A percentile compares a stretch with the other conserved stretches of the same genome.
Evolutionary conservation across 2,329 filamentous ascomycete genomes (phyloP).

Genomic region (Aspergillus hortae): DNA sequence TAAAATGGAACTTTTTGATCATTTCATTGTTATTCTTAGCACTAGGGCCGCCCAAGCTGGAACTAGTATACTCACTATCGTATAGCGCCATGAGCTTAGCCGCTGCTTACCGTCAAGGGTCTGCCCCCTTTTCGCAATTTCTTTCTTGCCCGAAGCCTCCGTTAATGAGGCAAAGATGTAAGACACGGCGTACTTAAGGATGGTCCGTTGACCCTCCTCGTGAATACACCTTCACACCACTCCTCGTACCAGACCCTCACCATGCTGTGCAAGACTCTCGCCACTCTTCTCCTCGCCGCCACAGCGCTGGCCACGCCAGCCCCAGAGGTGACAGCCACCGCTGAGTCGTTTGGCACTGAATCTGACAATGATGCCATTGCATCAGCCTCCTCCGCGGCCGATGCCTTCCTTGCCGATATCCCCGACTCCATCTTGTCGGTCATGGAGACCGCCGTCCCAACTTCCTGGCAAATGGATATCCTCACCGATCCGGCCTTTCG

Average conservation of each 20-base stretch:
- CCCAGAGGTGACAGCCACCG: slow-evolving; percentile 7
- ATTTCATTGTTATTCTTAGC: no score
- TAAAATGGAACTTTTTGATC: no score
- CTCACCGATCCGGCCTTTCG: slow-evolving; percentile 16
- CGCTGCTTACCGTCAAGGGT: no score
- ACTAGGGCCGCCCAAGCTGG: no score
- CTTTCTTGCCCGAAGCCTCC: no score
- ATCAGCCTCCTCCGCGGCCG: not conserved
- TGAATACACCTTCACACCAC: no score
- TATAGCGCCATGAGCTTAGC: no score
- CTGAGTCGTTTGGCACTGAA: slow-evolving; percentile 4
- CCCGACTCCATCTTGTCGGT: slow-evolving; percentile 21
- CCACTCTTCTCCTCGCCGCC: slow-evolving; percentile 19
- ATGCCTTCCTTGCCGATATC: not conserved
- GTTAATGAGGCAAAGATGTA: no score
- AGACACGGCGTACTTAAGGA: no score
- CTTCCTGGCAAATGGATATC: slow-evolving; percentile 16
- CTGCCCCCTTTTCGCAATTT: no score
- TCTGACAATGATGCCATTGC: not conserved
- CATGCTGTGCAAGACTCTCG: slow-evolving; percentile 24
- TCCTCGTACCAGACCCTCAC: slow-evolving; percentile 3
- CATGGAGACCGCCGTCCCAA: slow-evolving; percentile 25
- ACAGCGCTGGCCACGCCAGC: slow-evolving; percentile 15
- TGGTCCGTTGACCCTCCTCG: no score
- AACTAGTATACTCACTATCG: no score